Evolutionary conservation across 1,284 basidiomycete species (phyloP), one percentile per base, ranked within the genome.

Genomic region (Ceratobasidium sp.): DNA sequence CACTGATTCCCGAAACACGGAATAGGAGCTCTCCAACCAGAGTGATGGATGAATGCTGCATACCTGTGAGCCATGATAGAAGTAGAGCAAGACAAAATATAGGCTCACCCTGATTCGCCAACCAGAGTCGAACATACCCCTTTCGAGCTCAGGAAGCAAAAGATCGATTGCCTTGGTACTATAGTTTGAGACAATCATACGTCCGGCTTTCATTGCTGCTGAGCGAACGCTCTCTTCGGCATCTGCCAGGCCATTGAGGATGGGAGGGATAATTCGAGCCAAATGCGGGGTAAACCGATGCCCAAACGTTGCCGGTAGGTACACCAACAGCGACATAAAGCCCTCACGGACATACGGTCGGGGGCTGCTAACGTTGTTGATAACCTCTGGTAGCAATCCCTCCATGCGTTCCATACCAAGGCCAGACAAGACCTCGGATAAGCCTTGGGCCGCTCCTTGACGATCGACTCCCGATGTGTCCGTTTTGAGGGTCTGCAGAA

Each of bases 181-280:
- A 86, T 99, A 98, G 85, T 98, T 98, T 79, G 93, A 94, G 80
- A 99, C 96, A 81, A 99, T 94, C 97, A 99, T 99, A 81, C 97
- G 91, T 80, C 97, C 97, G n/a, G 98, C 97, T 52, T 96, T 91
- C 97, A 99, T 98, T 4, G 97, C 97, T 17, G 97, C 97, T 80
- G 98, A 96, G 62, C 96, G 90, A 6, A 97, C 95, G 82, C 94
- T 96, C 86, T 99, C 98, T 81, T 97, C 96, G 4, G 92, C 89
- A 84, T 99, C 98, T 0, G 97, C 94, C 56, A 99, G 87, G 82
- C 98, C 98, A 78, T 91, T 92, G 66, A 99, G 89, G 82, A 99
- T 98, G 0, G 97, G 98, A 10, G 93, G 88, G 70, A 99, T 95
- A 83, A 99, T 98, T 84, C 96, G 95, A 7, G 95, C 94, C 20